Base-by-base conservation (phyloP, 352 stramenopile species). In the Phytophthora litchii region DNA sequence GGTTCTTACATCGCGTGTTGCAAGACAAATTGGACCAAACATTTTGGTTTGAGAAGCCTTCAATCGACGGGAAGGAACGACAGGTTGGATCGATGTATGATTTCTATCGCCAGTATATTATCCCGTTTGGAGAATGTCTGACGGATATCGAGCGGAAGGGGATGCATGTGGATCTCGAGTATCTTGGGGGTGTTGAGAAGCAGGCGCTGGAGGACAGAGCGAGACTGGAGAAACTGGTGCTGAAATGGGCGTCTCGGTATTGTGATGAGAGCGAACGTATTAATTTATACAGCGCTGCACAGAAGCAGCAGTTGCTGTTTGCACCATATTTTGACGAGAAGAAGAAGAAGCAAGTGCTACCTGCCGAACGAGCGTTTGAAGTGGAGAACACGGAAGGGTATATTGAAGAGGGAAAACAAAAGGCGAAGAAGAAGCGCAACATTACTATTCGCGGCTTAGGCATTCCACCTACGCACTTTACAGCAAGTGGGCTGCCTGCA, bases 121-220 rank as follows among this genome's bases (percentile, higher is more conserved):
- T 98, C 19, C 88, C 93, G n/a, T 99, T 99, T 70, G 98, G 95
- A 20, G 88, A 99, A 61, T 93, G 98, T 21, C 81, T 99, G 4
- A 99, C 97, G 5, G 97, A 99, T 70, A 99, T 99, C 67, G 98
- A 99, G 78, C 78, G 94, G 49, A 92, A 94, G 38, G 93, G 93
- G 13, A 97, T 98, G 72, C 76, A 94, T 52, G 87, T 98, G 42
- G 79, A 96, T 69, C 35, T 81, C 10, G 78, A 87, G 23, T 98
- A 99, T 72, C 83, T 99, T 2, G 82, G 84, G 1, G 67, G 82
- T 9, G 92, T 99, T 1, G 94, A 99, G 66, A 70, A 82, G 11
- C 70, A 95, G 63, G 97, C 97, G 5, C 62, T 94, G 45, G 75
- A 92, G 51, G 96, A 99, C 67, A 85, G 94, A 44, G 72, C 79